A percentile compares a stretch with the other conserved stretches of the same genome.
Evolutionary conservation across 495 filamentous ascomycete species (phyloP).

Genomic region (Hyaloscypha finlandica): DNA sequence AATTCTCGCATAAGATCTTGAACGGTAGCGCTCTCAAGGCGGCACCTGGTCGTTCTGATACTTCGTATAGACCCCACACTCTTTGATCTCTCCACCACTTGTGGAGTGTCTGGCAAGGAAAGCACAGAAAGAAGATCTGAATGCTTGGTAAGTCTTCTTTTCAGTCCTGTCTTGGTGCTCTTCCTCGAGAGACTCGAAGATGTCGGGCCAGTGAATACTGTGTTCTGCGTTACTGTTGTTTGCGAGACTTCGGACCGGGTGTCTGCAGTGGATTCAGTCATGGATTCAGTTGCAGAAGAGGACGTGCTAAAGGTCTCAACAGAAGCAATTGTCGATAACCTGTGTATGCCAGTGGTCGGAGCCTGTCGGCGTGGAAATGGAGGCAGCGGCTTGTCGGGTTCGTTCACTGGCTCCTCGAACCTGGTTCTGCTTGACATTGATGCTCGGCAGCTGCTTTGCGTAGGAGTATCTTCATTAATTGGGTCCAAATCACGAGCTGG

Average conservation of each 20-base stretch:
- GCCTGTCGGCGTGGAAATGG: conserved; percentile 36
- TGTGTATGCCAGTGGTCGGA: conserved; percentile 65
- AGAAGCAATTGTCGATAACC: conserved; percentile 74
- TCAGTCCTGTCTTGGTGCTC: conserved; percentile 44
- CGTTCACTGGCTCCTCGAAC: conserved; percentile 24
- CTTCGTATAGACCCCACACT: conserved; percentile 72
- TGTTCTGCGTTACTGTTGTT: conserved; percentile 50
- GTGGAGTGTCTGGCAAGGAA: conserved; percentile 65
- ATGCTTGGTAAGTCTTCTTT: conserved; percentile 83
- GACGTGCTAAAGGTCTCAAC: conserved; percentile 57
- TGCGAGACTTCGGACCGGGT: conserved; percentile 47
- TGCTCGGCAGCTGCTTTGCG: conserved; percentile 12
- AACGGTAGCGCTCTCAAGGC: conserved; percentile 64
- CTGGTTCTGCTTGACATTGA: conserved; percentile 18
- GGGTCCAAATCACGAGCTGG: conserved; percentile 21
- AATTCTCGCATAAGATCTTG: conserved; percentile 80
- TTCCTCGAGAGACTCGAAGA: conserved; percentile 27
- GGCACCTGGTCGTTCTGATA: conserved; percentile 68
- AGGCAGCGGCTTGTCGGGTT: conserved; percentile 26
- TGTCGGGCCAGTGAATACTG: conserved; percentile 23
- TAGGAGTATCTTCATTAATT: conserved; percentile 3
- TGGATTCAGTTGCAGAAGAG: conserved; percentile 38
- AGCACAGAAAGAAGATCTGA: conserved; percentile 92
- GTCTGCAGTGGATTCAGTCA: conserved; percentile 13
- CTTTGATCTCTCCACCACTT: conserved; percentile 40